Evolutionary conservation across 208 protist species (phyloP).

Genomic region (Porcisia hertigi): DNA sequence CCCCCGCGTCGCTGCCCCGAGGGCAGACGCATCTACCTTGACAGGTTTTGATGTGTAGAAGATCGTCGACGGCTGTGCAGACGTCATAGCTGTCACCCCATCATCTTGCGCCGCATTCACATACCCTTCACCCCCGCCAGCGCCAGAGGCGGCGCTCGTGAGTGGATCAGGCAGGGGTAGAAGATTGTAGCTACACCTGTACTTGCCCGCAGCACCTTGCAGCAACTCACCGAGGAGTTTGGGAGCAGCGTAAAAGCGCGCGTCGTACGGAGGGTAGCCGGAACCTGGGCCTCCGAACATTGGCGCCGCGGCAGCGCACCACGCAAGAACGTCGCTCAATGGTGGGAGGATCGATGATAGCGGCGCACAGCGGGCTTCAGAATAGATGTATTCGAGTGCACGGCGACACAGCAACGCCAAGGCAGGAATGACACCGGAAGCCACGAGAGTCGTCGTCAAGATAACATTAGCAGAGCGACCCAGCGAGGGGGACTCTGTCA

Average conservation of each 20-base stretch:
- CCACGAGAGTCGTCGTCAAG: neutral
- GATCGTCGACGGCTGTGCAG: constrained; percentile 15
- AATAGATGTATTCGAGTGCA: constrained; percentile 20
- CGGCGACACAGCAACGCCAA: constrained; percentile 19
- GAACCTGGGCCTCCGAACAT: constrained; percentile 26
- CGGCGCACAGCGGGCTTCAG: neutral
- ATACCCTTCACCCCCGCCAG: neutral
- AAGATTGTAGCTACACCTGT: constrained; percentile 49
- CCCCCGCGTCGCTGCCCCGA: neutral
- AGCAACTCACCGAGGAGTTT: constrained; percentile 65
- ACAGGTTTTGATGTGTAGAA: constrained; percentile 26
- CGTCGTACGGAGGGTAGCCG: constrained; percentile 46
- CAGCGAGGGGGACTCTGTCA: neutral
- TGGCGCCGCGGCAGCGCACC: constrained; percentile 20
- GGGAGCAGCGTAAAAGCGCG: constrained; percentile 55
- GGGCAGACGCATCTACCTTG: neutral
- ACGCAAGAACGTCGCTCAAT: constrained; percentile 16
- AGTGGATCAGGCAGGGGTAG: neutral
- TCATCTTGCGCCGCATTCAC: neutral
- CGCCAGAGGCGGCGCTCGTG: neutral
- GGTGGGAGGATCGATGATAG: constrained; percentile 2
- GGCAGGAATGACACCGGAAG: constrained; percentile 20
- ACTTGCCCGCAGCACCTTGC: constrained; percentile 54
- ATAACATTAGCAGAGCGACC: neutral
- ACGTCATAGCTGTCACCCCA: neutral